Evolutionary conservation across 1,139 yeast species (phyloP).

Genomic region (Pichia sp.): DNA sequence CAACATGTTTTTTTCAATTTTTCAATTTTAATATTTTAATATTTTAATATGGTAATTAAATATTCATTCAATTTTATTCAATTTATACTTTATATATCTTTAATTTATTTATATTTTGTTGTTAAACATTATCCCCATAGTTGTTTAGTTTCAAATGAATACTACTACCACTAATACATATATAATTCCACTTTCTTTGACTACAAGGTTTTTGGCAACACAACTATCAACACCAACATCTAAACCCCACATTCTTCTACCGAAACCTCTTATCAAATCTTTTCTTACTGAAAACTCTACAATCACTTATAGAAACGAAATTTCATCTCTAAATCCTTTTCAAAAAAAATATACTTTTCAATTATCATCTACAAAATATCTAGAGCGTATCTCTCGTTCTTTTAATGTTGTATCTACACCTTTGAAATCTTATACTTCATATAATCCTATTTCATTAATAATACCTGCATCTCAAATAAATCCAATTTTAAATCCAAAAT

Average conservation of each 20-base stretch:
- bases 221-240: conserved; percentile 5
- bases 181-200: conserved; percentile 10
- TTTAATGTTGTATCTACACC: background rate
- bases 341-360: conserved; percentile 3
- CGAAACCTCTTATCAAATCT: conserved; percentile 13
- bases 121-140: no score
- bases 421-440: background rate
- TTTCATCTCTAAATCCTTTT: conserved; percentile 21
- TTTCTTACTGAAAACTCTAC: conserved; percentile 19
- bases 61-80: no score
- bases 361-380: conserved; percentile 2
- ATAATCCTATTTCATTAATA: conserved; percentile 4
- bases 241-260: conserved; percentile 9
- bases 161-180: background rate
- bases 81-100: no score
- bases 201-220: conserved; percentile 13
- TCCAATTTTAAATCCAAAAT: conserved; percentile 3
- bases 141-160: no score
- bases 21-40: no score
- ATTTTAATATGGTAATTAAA: no score
- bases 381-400: background rate
- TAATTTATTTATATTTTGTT: no score
- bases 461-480: conserved; percentile 12
- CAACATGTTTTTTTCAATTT: no score
- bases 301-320: conserved; percentile 22